Evolutionary conservation across 1,284 basidiomycete genomes (phyloP), one percentile per base, ranked within the genome.

Genomic region (Austroboletus niveus): DNA sequence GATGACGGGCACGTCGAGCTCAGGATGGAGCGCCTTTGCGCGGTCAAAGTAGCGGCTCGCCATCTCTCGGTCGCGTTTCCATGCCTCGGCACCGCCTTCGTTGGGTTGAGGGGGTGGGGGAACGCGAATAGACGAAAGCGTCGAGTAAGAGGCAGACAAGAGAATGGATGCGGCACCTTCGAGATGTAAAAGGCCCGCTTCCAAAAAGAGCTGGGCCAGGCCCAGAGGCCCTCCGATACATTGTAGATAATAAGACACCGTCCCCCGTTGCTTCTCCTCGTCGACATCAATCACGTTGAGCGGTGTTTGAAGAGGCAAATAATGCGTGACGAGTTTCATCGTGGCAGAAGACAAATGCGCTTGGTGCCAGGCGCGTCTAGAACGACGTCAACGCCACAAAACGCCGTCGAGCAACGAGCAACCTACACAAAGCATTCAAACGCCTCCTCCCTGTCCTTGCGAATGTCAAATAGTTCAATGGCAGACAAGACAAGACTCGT

Each of bases 351-450:
- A 85, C 7, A 84, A 73, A 61, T 81, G 85, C 1, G 84, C 80
- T 65, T 85, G 85, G 48, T 84, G 83, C 88, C 88, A 90, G 39
- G 88, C 86, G 47, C 87, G 87, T 56, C 87, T 90, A 59, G n/a
- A 39, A 52, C 29, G 35, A 41, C 10, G 30, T 54, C 20, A 51
- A 52, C 40, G 20, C 20, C 10, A 7, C 22, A 24, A 52, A 14
- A 4, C 9, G n/a, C 31, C n/a, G 17, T 12, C 15, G 17, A 27
- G 20, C 36, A 1, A 8, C 9, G 29, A 5, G 31, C 10, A 42
- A 76, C 87, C 66, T 65, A 87, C 88, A 88, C 68, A 58, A 90
- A 87, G 58, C 79, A 88, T 70, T 89, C 88, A 59, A 91, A 90
- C 3, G 88, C 87, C 53, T 82, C 84, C 38, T 85, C 82, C 54